These are phyloP conservation scores for Magnolia kwangsiensis DNA, from an alignment of 164 flowering plant species.

Conservation along the genomic window DNA sequence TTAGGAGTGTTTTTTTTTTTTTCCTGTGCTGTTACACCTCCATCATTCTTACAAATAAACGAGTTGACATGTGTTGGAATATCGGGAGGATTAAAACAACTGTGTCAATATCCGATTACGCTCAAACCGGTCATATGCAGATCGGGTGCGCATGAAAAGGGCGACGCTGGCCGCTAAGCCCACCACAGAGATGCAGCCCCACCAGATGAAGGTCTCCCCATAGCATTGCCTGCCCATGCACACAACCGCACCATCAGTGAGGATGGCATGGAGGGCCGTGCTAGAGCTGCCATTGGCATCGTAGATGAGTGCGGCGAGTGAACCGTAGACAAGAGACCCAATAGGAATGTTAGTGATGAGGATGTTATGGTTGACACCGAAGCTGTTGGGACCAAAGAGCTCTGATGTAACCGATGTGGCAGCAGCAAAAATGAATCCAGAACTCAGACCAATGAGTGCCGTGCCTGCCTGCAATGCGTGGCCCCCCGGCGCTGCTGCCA, in stretches of 20 bases:
- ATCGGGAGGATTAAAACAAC: slow-evolving; percentile 13
- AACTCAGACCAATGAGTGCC: slow-evolving; percentile 75
- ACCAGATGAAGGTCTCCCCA: slow-evolving; percentile 58
- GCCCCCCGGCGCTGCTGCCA: slow-evolving; percentile 35
- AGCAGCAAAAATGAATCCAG: slow-evolving; percentile 94
- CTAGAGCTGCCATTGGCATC: slow-evolving; percentile 43
- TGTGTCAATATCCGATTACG: slow-evolving; percentile 28
- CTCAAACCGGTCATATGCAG: slow-evolving; percentile 65
- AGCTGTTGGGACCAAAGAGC: slow-evolving; percentile 78
- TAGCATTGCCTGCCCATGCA: slow-evolving; percentile 87
- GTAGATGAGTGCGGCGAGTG: slow-evolving; percentile 74
- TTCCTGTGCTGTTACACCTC: neutral
- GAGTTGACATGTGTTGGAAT: no score
- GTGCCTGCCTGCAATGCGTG: slow-evolving; percentile 54
- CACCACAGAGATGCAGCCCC: slow-evolving; percentile 74
- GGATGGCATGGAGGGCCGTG: neutral
- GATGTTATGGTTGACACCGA: slow-evolving; percentile 93
- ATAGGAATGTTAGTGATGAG: slow-evolving; percentile 88
- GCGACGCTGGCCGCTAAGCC: slow-evolving; percentile 56
- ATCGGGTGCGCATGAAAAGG: slow-evolving; percentile 67
- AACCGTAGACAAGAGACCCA: slow-evolving; percentile 78
- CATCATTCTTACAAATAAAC: neutral
- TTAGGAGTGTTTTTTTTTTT: neutral
- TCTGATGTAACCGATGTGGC: slow-evolving; percentile 93
- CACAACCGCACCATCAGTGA: slow-evolving; percentile 21